Conservation (phyloP, 306 rosid genomes). For the Comarum palustre region DNA sequence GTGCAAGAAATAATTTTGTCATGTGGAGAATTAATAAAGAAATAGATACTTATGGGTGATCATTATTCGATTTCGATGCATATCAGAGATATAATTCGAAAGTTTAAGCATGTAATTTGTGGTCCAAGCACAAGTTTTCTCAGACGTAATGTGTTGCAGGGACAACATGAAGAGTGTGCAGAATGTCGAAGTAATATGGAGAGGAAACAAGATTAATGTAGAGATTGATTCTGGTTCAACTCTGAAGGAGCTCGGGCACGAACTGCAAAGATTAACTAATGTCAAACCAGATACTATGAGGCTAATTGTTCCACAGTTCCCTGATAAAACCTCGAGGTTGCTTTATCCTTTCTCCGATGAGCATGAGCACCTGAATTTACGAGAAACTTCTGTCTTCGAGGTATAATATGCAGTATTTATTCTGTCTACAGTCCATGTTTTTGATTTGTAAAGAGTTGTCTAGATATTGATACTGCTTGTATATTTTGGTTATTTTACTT, state of each 20-base stretch:
- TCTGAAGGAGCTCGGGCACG: slow-evolving; percentile 71
- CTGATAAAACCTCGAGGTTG: slow-evolving; percentile 54
- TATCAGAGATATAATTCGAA: neutral
- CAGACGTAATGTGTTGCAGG: slow-evolving; percentile 37
- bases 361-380: slow-evolving; percentile 56
- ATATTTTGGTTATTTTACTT: neutral
- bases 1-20: neutral
- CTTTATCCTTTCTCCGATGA: slow-evolving; percentile 73
- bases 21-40: too few relatives aligned
- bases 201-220: slow-evolving; percentile 63
- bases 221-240: slow-evolving; percentile 49
- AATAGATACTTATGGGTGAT: neutral
- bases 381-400: slow-evolving; percentile 61
- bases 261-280: slow-evolving; percentile 56
- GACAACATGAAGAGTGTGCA: slow-evolving; percentile 47
- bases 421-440: neutral
- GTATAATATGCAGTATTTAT: slow-evolving; percentile 35
- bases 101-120: neutral
- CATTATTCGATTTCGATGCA: neutral
- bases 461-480: neutral
- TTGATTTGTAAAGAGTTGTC: neutral
- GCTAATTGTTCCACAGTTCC: slow-evolving; percentile 60
- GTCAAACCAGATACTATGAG: slow-evolving; percentile 79
- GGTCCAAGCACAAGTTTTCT: slow-evolving; percentile 8
- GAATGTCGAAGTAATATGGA: slow-evolving; percentile 58